Percentiles rank a stretch among this genome's conserved stretches.
Evolutionary conservation across 2,329 filamentous ascomycete genomes (phyloP).

Genomic region (Cladosporium sp.): DNA sequence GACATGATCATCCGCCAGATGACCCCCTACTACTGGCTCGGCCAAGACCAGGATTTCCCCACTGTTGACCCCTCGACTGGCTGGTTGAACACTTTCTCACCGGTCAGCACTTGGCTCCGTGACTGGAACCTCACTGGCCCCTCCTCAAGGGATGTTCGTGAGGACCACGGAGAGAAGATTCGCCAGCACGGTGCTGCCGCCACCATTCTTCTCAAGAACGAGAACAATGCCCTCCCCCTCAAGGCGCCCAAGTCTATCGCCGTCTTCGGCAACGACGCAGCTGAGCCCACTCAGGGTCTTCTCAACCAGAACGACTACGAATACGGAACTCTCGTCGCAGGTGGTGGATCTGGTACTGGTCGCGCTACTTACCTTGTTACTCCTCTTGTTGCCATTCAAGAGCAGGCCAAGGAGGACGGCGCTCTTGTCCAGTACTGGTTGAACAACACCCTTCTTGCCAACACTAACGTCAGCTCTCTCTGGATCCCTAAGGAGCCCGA

Average conservation of each 20-base stretch:
- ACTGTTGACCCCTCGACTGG: slow-evolving; percentile 49
- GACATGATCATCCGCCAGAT: slow-evolving; percentile 58
- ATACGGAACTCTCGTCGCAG: slow-evolving; percentile 45
- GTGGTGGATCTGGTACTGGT: slow-evolving; percentile 45
- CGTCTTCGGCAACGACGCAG: slow-evolving; percentile 41
- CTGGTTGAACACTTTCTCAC: slow-evolving; percentile 49
- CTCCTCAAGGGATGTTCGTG: slow-evolving; percentile 57
- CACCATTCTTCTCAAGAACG: slow-evolving; percentile 62
- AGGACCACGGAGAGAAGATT: slow-evolving; percentile 52
- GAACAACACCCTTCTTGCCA: slow-evolving; percentile 17
- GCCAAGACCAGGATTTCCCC: slow-evolving; percentile 21
- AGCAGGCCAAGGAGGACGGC: slow-evolving; percentile 31
- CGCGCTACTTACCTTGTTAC: slow-evolving; percentile 41
- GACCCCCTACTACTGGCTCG: slow-evolving; percentile 51
- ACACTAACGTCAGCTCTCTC: slow-evolving; percentile 33
- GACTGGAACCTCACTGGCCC: slow-evolving; percentile 49
- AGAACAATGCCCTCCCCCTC: slow-evolving; percentile 55
- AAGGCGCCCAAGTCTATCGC: slow-evolving; percentile 52
- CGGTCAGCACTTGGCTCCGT: slow-evolving; percentile 52
- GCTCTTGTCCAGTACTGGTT: slow-evolving; percentile 21
- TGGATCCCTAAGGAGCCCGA: slow-evolving; percentile 17
- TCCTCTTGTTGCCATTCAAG: slow-evolving; percentile 45
- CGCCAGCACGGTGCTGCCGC: slow-evolving; percentile 44
- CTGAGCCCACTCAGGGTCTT: slow-evolving; percentile 16
- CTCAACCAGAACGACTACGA: slow-evolving; percentile 16